Percentiles rank a stretch among this genome's conserved stretches.
Conservation (phyloP, 2,329 filamentous ascomycete species). For the Colletotrichum trifolii region DNA sequence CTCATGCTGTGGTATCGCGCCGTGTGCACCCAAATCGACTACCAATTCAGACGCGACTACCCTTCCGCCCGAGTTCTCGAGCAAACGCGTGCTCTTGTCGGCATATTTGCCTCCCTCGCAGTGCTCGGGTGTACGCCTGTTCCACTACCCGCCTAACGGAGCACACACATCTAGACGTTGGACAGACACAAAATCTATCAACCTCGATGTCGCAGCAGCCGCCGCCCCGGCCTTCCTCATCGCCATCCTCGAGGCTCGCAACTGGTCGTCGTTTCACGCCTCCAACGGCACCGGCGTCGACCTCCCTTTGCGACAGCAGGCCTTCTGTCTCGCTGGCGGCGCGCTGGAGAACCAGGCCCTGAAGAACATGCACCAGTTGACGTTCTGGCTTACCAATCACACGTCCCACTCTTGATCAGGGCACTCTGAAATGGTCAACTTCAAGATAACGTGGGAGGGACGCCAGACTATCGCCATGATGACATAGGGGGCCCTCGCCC, state of each 20-base stretch:
- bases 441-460: slow-evolving; percentile 7
- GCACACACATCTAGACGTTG: not conserved
- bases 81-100: slow-evolving; percentile 2
- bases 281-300: not conserved
- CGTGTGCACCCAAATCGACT: not conserved
- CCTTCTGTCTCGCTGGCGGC: slow-evolving; percentile 1
- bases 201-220: slow-evolving; percentile 1
- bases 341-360: not conserved
- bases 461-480: not conserved
- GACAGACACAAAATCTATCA: not conserved
- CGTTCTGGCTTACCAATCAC: slow-evolving; percentile 1
- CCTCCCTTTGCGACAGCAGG: not conserved
- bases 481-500: not conserved
- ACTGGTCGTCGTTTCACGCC: not conserved
- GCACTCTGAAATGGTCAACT: not conserved
- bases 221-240: not conserved
- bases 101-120: slow-evolving; percentile 1
- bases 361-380: not conserved
- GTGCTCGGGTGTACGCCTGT: not conserved
- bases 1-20: slow-evolving; percentile 1
- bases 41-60: not conserved
- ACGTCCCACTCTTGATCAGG: not conserved
- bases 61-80: not conserved
- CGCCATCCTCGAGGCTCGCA: not conserved
- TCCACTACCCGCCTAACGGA: not conserved